Evolutionary conservation across 192 early-diverging fungal genomes (phyloP).

Genomic region (Helicostylum pulchrum): DNA sequence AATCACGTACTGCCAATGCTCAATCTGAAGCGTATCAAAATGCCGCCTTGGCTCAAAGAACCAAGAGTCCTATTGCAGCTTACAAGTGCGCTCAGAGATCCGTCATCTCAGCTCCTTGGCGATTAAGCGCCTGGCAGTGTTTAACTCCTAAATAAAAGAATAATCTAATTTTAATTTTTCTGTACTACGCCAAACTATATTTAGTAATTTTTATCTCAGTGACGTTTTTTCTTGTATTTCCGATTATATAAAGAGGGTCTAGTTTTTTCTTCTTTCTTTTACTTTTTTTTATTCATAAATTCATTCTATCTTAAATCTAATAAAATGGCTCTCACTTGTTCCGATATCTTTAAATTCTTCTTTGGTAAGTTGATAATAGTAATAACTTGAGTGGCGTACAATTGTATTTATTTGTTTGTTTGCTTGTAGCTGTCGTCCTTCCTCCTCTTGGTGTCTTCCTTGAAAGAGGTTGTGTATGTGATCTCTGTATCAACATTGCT

Average conservation of each 20-base stretch:
- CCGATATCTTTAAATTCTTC: conserved; percentile 23
- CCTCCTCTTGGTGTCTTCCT: conserved; percentile 66
- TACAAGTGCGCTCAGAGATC: conserved; percentile 35
- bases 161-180: too few species aligned
- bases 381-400: too few species aligned
- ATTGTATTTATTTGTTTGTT: too few species aligned
- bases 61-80: conserved; percentile 1
- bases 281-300: neutral
- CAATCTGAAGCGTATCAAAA: conserved; percentile 39
- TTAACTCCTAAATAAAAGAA: conserved; percentile 18
- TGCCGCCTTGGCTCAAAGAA: conserved; percentile 28
- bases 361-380: conserved; percentile 20
- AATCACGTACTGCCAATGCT: conserved; percentile 24
- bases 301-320: too few species aligned
- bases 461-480: conserved; percentile 49
- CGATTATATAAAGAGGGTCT: too few species aligned
- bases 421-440: conserved; percentile 33
- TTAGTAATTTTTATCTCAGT: too few species aligned
- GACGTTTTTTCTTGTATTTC: too few species aligned
- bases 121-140: conserved; percentile 38
- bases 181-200: too few species aligned
- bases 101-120: conserved; percentile 48
- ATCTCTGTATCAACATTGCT: conserved; percentile 60
- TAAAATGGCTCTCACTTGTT: conserved; percentile 25
- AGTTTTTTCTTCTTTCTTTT: neutral